phyloP scores from a whole-genome alignment of 2,329 filamentous ascomycete genomes.

The Aspergillus persii region DNA sequence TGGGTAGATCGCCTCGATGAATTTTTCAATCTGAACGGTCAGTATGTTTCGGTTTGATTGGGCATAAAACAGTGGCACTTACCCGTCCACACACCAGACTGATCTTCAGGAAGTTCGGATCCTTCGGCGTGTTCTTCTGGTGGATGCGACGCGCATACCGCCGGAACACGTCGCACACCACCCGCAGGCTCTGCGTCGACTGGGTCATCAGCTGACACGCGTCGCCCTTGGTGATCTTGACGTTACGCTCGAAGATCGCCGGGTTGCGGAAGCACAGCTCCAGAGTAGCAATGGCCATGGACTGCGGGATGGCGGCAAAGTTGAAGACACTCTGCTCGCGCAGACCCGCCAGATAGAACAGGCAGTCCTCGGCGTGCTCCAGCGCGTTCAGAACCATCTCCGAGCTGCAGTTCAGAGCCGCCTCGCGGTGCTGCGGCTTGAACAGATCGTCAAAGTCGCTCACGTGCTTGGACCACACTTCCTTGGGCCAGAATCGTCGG shows the following conservation, averaged over 20 bases:
- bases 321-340: conserved; percentile 98
- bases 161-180: conserved; percentile 79
- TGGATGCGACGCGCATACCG: conserved; percentile 77
- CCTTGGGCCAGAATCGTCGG: conserved; percentile 89
- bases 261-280: conserved; percentile 92
- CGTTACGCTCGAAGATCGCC: conserved; percentile 75
- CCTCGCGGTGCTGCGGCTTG: conserved; percentile 71
- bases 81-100: conserved; percentile 87
- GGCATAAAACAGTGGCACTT: conserved; percentile 20
- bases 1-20: conserved; percentile 91
- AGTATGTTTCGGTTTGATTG: neutral
- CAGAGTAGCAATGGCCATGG: conserved; percentile 95
- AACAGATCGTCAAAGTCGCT: conserved; percentile 87
- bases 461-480: conserved; percentile 96
- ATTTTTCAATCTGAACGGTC: conserved; percentile 74
- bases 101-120: conserved; percentile 89
- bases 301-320: conserved; percentile 94
- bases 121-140: conserved; percentile 88
- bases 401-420: conserved; percentile 80
- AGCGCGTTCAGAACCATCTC: conserved; percentile 94
- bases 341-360: conserved; percentile 96
- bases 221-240: conserved; percentile 96
- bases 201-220: conserved; percentile 90
- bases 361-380: conserved; percentile 81
- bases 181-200: conserved; percentile 82